These are phyloP conservation scores for Flaveria floridana DNA, from an alignment of 140 eudicot genomes.

Conservation along the genomic window DNA sequence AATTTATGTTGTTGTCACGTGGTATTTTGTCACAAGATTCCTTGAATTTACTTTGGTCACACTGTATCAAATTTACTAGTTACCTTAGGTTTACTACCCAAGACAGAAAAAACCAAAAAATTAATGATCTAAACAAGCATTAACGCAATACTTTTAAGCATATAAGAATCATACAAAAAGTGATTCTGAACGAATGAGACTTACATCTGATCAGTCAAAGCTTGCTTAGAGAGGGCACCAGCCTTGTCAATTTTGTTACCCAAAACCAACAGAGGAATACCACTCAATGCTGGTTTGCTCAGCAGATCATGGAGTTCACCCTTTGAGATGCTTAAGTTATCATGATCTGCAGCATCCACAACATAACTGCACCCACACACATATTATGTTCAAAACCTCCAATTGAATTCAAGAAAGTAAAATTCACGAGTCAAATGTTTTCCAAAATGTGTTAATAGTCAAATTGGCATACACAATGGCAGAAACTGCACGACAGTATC, in stretches of 20 bases:
- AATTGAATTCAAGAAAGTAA: background rate
- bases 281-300: conserved; percentile 74
- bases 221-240: conserved; percentile 80
- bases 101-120: background rate
- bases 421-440: background rate
- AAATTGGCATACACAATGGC: conserved; percentile 73
- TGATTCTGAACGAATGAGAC: conserved; percentile 8
- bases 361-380: conserved; percentile 55
- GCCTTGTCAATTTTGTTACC: conserved; percentile 94
- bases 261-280: conserved; percentile 88
- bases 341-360: conserved; percentile 97
- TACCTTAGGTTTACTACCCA: background rate
- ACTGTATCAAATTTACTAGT: background rate
- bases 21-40: background rate
- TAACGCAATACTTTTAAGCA: background rate
- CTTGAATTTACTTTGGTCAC: background rate
- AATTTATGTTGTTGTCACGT: too few species aligned
- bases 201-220: conserved; percentile 90
- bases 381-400: background rate
- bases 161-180: background rate
- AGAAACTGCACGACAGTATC: conserved; percentile 98
- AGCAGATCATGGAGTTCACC: conserved; percentile 91
- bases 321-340: conserved; percentile 75
- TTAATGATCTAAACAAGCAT: background rate
- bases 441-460: background rate